phyloP scores from a whole-genome alignment of 805 yeast species.

The Saccharomycopsis sp. region DNA sequence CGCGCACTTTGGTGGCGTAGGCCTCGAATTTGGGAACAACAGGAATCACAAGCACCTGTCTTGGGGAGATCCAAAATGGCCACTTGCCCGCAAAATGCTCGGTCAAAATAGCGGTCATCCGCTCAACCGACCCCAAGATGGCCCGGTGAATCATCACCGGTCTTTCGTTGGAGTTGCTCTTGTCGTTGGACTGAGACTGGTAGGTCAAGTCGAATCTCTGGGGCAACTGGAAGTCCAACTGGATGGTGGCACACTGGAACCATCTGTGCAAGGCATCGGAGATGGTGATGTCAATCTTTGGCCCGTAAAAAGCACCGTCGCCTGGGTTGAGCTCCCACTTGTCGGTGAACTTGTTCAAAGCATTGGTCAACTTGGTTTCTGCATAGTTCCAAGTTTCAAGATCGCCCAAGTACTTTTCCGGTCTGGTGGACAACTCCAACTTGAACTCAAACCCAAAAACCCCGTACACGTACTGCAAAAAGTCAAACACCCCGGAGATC shows the following conservation, averaged over 20 bases:
- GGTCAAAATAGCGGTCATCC: slow-evolving; percentile 97
- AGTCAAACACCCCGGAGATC: slow-evolving; percentile 76
- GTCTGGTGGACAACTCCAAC: slow-evolving; percentile 96
- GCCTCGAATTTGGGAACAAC: slow-evolving; percentile 90
- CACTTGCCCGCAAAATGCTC: slow-evolving; percentile 99
- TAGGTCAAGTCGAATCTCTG: slow-evolving; percentile 84
- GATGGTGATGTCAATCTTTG: slow-evolving; percentile 93
- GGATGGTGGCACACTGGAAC: slow-evolving; percentile 99
- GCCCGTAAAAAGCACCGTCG: slow-evolving; percentile 95
- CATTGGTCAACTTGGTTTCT: slow-evolving; percentile 72
- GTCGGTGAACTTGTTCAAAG: slow-evolving; percentile 79
- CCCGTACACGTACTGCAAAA: slow-evolving; percentile 78
- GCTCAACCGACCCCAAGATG: slow-evolving; percentile 93
- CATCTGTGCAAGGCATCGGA: slow-evolving; percentile 92
- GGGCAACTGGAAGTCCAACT: slow-evolving; percentile 97
- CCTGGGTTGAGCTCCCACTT: slow-evolving; percentile 93
- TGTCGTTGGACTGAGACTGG: slow-evolving; percentile 53
- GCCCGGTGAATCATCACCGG: slow-evolving; percentile 99
- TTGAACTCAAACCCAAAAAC: slow-evolving; percentile 90
- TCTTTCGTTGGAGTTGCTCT: too few species aligned
- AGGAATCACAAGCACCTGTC: slow-evolving; percentile 93
- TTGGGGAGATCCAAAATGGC: slow-evolving; percentile 99
- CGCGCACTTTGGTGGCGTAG: slow-evolving; percentile 77
- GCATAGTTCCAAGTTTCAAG: slow-evolving; percentile 91
- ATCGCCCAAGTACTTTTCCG: slow-evolving; percentile 93